These are phyloP conservation scores for Bretziella fagacearum DNA, from an alignment of 2,329 filamentous ascomycete genomes.

Conservation along the genomic window DNA sequence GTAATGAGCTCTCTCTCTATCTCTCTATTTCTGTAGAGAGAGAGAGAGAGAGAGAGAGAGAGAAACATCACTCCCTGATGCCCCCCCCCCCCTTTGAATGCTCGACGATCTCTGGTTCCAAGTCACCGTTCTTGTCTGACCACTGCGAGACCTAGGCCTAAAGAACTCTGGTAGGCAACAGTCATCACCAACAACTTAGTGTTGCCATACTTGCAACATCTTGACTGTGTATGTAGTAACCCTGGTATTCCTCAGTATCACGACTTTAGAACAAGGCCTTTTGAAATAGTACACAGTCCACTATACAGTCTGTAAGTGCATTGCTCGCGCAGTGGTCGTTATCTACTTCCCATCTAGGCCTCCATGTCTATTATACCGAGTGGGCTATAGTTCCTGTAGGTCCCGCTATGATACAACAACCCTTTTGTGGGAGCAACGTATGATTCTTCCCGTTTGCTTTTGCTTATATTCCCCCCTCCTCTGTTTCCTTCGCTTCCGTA, in stretches of 20 bases:
- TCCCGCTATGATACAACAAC: neutral
- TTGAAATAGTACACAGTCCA: too few species aligned
- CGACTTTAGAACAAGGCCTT: too few species aligned
- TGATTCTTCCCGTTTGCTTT: neutral
- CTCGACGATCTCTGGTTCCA: neutral
- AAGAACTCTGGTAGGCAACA: neutral
- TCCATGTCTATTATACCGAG: neutral
- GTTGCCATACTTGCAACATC: too few species aligned
- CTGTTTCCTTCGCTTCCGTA: too few species aligned
- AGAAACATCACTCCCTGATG: too few species aligned
- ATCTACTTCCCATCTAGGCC: neutral
- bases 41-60: too few species aligned
- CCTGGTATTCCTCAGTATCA: too few species aligned
- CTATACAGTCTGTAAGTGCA: too few species aligned
- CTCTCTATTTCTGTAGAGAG: too few species aligned
- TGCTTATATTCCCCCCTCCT: neutral
- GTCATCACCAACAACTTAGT: too few species aligned
- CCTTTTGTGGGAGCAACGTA: slow-evolving; percentile 1
- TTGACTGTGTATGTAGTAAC: too few species aligned
- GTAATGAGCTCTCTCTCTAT: neutral
- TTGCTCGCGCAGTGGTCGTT: neutral
- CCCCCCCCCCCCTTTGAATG: too few species aligned
- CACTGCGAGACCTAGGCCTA: neutral
- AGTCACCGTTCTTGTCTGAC: neutral
- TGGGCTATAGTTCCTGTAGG: neutral